These are phyloP conservation scores for Fusarium sp. DNA, from an alignment of 2,329 filamentous ascomycete genomes.

Conservation along the genomic window DNA sequence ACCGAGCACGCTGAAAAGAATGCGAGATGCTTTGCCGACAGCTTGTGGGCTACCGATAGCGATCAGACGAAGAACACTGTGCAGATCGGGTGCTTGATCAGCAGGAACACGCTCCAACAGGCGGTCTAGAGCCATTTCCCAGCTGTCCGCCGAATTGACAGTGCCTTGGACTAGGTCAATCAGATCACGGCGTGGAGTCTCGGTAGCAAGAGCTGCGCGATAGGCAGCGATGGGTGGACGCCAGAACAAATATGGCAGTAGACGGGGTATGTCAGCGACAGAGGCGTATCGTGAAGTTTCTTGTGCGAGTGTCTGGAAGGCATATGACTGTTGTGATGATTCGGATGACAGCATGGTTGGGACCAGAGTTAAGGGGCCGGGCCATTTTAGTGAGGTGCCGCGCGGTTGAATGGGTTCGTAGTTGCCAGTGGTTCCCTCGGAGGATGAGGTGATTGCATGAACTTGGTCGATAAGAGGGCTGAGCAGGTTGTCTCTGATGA, in stretches of 20 bases:
- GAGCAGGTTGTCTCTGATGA: slow-evolving; percentile 36
- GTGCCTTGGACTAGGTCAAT: slow-evolving; percentile 45
- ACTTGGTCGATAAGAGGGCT: slow-evolving; percentile 46
- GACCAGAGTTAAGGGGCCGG: slow-evolving; percentile 41
- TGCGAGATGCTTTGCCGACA: slow-evolving; percentile 46
- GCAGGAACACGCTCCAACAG: slow-evolving; percentile 29
- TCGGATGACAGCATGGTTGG: slow-evolving; percentile 41
- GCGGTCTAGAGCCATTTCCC: slow-evolving; percentile 31
- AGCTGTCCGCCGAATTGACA: slow-evolving; percentile 29
- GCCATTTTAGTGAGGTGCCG: slow-evolving; percentile 44
- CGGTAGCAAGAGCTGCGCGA: slow-evolving; percentile 40
- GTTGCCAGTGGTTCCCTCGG: not conserved
- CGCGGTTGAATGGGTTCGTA: slow-evolving; percentile 33
- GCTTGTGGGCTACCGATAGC: slow-evolving; percentile 49
- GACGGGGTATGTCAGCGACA: slow-evolving; percentile 43
- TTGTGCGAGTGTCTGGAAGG: slow-evolving; percentile 36
- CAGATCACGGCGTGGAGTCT: slow-evolving; percentile 19
- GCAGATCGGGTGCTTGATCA: slow-evolving; percentile 39
- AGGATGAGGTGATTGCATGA: slow-evolving; percentile 37
- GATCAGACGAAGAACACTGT: slow-evolving; percentile 50
- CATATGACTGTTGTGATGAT: slow-evolving; percentile 34
- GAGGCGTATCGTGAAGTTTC: slow-evolving; percentile 41
- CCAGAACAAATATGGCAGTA: slow-evolving; percentile 56
- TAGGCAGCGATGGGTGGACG: slow-evolving; percentile 50
- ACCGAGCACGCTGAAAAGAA: slow-evolving; percentile 52